phyloP scores from a whole-genome alignment of 2,329 filamentous ascomycete species.

The Colletotrichum tanaceti region DNA sequence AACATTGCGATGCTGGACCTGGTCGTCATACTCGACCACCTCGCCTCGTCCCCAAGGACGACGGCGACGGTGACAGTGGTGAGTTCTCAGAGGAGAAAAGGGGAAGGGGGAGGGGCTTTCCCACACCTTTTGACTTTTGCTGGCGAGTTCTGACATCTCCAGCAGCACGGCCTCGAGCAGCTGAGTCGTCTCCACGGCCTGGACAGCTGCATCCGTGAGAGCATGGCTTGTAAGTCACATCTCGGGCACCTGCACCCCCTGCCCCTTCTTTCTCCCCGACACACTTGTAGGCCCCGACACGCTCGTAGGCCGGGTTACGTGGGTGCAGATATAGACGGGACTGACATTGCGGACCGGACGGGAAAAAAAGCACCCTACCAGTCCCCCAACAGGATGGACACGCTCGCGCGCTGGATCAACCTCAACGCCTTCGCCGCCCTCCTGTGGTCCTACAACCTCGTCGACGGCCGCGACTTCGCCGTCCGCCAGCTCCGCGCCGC shows the following conservation, averaged over 20 bases:
- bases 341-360: no score
- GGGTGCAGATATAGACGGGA: no score
- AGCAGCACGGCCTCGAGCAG: constrained; percentile 35
- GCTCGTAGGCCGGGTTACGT: no score
- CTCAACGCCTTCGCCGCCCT: constrained; percentile 40
- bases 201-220: constrained; percentile 13
- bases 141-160: no score
- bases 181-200: constrained; percentile 29
- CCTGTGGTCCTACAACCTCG: constrained; percentile 39
- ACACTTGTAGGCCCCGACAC: no score
- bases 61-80: constrained; percentile 24
- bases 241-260: no score
- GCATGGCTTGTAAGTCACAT: constrained; percentile 28
- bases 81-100: no score
- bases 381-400: background rate
- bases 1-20: constrained; percentile 36
- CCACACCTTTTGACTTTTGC: no score
- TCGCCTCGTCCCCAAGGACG: constrained; percentile 37
- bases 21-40: constrained; percentile 30
- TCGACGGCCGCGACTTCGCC: constrained; percentile 37
- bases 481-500: constrained; percentile 37
- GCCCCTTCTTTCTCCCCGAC: no score
- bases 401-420: constrained; percentile 30
- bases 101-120: no score
- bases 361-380: constrained; percentile 16